A percentile compares a stretch with the other conserved stretches of the same genome.
Conservation (phyloP, 192 early-diverging fungal species). For the Backusella circina region DNA sequence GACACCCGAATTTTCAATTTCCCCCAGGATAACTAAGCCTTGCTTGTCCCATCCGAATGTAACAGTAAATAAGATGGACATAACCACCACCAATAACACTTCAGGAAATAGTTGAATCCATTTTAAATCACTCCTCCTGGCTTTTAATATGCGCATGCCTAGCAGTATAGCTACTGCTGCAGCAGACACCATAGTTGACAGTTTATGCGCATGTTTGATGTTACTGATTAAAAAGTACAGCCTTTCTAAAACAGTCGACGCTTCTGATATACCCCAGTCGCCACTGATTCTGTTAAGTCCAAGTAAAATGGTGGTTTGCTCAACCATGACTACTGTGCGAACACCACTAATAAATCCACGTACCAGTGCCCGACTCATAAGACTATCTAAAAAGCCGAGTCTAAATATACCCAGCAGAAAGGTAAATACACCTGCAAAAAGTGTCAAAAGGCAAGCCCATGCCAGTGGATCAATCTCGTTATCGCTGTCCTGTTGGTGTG, state of each 20-base stretch:
- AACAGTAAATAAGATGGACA: conserved; percentile 60
- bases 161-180: conserved; percentile 67
- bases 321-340: conserved; percentile 85
- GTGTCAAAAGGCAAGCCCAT: conserved; percentile 64
- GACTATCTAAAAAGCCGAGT: conserved; percentile 93
- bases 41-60: conserved; percentile 64
- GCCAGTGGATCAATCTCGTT: conserved; percentile 41
- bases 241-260: conserved; percentile 77
- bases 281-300: conserved; percentile 47
- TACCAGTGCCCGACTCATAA: conserved; percentile 88
- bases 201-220: conserved; percentile 56
- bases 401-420: conserved; percentile 92
- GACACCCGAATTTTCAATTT: conserved; percentile 62
- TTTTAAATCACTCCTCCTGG: conserved; percentile 23
- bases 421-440: conserved; percentile 89
- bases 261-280: conserved; percentile 47
- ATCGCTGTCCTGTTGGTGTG: conserved; percentile 34
- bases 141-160: conserved; percentile 51
- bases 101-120: conserved; percentile 83
- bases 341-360: conserved; percentile 96
- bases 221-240: conserved; percentile 64
- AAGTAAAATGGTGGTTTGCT: conserved; percentile 76
- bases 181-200: conserved; percentile 71
- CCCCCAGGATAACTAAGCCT: conserved; percentile 79
- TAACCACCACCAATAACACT: conserved; percentile 84